Percentiles rank a stretch among this genome's conserved stretches.
Conservation (phyloP, 495 filamentous ascomycete species). For the Haplographium delicatum region DNA sequence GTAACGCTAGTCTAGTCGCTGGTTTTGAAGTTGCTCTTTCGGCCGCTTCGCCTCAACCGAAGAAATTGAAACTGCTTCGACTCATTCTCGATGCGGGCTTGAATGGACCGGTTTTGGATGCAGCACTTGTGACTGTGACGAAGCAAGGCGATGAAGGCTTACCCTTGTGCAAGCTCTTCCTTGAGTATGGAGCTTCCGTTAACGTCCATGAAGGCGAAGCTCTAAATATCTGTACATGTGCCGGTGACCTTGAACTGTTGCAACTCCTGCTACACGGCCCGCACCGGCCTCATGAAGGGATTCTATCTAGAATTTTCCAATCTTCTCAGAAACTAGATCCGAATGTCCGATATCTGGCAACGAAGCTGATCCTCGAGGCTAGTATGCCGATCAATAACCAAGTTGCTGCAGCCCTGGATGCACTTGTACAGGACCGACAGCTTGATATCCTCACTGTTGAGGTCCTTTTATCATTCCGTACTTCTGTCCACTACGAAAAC, state of each 20-base stretch:
- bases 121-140: constrained; percentile 5
- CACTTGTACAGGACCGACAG: neutral
- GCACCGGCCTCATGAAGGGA: neutral
- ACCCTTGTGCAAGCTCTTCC: constrained; percentile 8
- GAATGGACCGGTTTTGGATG: constrained; percentile 9
- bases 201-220: constrained; percentile 12
- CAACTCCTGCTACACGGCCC: neutral
- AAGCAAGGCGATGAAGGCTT: constrained; percentile 6
- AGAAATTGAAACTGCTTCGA: constrained; percentile 9
- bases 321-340: constrained; percentile 16
- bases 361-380: constrained; percentile 2
- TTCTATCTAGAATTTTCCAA: constrained; percentile 13
- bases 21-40: constrained; percentile 12
- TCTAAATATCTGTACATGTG: constrained; percentile 4
- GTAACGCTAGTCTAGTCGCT: constrained; percentile 11
- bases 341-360: neutral
- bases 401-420: constrained; percentile 6
- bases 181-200: constrained; percentile 13
- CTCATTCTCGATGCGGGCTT: constrained; percentile 15
- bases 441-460: constrained; percentile 8
- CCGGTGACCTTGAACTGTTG: constrained; percentile 5
- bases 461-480: constrained; percentile 6
- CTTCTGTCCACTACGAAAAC: constrained; percentile 10
- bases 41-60: neutral
- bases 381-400: neutral